Base-by-base conservation (phyloP, 2,329 filamentous ascomycete genomes). In the Westerdykella ornata region DNA sequence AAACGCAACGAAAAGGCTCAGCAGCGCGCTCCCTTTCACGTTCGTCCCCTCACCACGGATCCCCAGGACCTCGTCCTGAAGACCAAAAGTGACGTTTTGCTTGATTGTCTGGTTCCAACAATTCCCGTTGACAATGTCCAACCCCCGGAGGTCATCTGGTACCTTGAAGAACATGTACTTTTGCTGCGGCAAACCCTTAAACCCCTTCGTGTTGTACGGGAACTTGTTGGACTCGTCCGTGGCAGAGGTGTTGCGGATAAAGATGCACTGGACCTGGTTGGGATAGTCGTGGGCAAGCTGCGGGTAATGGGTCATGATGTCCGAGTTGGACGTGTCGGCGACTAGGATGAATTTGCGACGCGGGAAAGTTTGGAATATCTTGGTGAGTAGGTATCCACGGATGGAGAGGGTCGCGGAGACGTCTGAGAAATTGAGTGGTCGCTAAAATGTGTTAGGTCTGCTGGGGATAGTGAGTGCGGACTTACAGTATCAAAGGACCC, bases 151-250 rank as follows among this genome's bases (percentile, higher is more conserved):
- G 52, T 89, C 85, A 60, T 88, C 80, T 0, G 84, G 76, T 14
- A 82, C 74, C 13, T 74, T 68, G 72, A 90, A 89, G 68, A 90
- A 89, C 84, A 89, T 88, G 68, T 87, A 89, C 49, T 70, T 76
- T 22, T 71, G 71, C 60, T 82, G 77, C 38, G 82, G 75, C 33
- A 89, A 59, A 2, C 69, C 75, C 65, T 85, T 70, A 68, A 89
- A 89, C 0, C 80, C 81, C 16, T 70, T 71, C 0, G 85, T 89
- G 54, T 88, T 75, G 63, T 89, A 89, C 0, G 85, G 84, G 63
- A 88, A 87, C 47, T 75, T 73, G 61, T 86, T 78, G 1, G 71
- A 72, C 0, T 63, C 49, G 50, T 89, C 85, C 0, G 85, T 88
- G 0, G 80, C 73, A 7, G 75, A 78, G 0, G 83, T 86, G 65